A percentile compares a stretch with the other conserved stretches of the same genome.
Conservation (phyloP, 257 asterid species). For the Salvia hispanica region DNA sequence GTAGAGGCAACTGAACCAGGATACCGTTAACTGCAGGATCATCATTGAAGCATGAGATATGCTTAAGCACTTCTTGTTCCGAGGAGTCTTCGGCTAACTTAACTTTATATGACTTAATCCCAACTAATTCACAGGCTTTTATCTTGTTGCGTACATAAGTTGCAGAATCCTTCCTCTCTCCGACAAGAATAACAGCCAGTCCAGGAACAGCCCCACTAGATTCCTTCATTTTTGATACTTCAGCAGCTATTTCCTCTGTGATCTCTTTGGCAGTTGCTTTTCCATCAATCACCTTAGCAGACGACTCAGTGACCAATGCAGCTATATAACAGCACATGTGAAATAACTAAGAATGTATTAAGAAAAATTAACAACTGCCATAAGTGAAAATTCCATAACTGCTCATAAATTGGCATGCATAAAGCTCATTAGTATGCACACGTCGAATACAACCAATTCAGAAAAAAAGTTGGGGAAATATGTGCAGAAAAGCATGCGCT, state of each 20-base stretch:
- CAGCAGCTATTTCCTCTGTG: slow-evolving; percentile 74
- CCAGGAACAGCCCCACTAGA: slow-evolving; percentile 81
- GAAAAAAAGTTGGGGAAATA: background rate
- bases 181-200: slow-evolving; percentile 87
- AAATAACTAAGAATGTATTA: slow-evolving; percentile 5
- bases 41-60: slow-evolving; percentile 64
- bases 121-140: slow-evolving; percentile 79
- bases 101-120: slow-evolving; percentile 83
- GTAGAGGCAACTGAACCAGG: slow-evolving; percentile 97
- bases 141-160: slow-evolving; percentile 91
- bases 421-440: background rate
- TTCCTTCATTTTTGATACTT: slow-evolving; percentile 77
- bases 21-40: slow-evolving; percentile 88
- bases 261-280: slow-evolving; percentile 67
- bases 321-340: slow-evolving; percentile 44
- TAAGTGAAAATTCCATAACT: background rate
- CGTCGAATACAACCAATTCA: background rate
- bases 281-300: slow-evolving; percentile 78
- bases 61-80: slow-evolving; percentile 75
- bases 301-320: slow-evolving; percentile 53
- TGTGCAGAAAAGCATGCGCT: slow-evolving; percentile 7
- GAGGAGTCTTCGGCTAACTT: slow-evolving; percentile 64
- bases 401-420: background rate
- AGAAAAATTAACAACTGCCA: background rate
- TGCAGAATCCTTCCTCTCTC: slow-evolving; percentile 93